Percentiles rank a stretch among this genome's conserved stretches.
Conservation (phyloP, 1,284 basidiomycete genomes). For the Fomitopsis palustris region DNA sequence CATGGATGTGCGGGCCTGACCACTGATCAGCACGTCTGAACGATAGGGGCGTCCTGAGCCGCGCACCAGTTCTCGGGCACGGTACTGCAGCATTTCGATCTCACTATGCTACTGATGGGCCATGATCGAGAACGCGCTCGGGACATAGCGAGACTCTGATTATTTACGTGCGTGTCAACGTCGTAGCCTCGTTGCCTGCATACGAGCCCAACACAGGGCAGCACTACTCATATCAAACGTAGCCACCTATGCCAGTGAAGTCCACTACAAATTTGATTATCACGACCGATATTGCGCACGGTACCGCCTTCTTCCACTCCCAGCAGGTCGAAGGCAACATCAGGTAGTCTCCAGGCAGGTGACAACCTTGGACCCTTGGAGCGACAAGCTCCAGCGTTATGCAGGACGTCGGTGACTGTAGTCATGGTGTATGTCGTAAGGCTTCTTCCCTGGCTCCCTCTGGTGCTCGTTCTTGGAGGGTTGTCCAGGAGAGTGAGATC, state of each 20-base stretch:
- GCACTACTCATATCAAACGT: background rate
- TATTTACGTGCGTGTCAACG: constrained; percentile 2
- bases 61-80: background rate
- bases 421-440: background rate
- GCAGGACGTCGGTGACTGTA: background rate
- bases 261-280: background rate
- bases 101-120: background rate
- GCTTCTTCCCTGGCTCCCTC: background rate
- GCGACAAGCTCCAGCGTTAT: background rate
- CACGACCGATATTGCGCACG: background rate
- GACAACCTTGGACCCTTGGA: background rate
- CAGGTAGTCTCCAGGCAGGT: background rate
- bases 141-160: background rate
- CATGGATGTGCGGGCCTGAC: no score
- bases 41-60: background rate
- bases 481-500: no score
- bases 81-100: background rate
- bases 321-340: background rate
- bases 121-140: background rate
- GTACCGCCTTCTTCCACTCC: background rate
- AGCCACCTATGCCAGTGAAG: background rate
- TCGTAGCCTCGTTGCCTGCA: background rate
- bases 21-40: no score
- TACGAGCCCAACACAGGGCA: background rate
- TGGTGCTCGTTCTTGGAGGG: no score